A percentile compares a stretch with the other conserved stretches of the same genome.
Evolutionary conservation across 495 filamentous ascomycete genomes (phyloP).

Genomic region (Lasiosphaeris hirsuta): DNA sequence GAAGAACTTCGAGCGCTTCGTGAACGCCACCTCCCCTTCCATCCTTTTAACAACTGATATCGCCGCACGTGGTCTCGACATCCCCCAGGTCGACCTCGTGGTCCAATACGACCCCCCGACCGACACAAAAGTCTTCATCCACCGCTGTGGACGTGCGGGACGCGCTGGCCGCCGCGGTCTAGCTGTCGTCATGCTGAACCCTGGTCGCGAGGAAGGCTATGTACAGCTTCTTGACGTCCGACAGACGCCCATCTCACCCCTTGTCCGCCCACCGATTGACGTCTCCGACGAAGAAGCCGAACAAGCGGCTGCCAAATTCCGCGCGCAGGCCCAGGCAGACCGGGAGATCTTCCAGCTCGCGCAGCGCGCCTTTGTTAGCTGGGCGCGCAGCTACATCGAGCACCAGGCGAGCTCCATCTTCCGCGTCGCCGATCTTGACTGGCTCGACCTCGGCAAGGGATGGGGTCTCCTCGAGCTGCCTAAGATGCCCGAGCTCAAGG

Average conservation of each 20-base stretch:
- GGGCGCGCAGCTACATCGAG: conserved; percentile 86
- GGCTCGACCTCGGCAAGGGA: conserved; percentile 72
- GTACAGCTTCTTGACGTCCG: conserved; percentile 82
- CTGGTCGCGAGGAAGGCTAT: conserved; percentile 84
- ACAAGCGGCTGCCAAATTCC: conserved; percentile 51
- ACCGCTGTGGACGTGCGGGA: conserved; percentile 89
- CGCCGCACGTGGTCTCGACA: conserved; percentile 82
- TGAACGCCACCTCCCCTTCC: conserved; percentile 61
- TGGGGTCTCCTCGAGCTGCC: conserved; percentile 82
- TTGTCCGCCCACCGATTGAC: conserved; percentile 45
- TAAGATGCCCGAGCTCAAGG: conserved; percentile 88
- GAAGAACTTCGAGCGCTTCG: conserved; percentile 46
- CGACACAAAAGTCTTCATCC: conserved; percentile 92
- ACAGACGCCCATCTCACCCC: conserved; percentile 75
- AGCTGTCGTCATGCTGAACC: conserved; percentile 78
- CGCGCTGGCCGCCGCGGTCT: conserved; percentile 83
- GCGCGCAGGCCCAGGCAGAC: conserved; percentile 62
- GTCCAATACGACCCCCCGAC: conserved; percentile 88
- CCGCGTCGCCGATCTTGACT: conserved; percentile 74
- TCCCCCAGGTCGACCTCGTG: conserved; percentile 91
- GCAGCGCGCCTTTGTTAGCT: conserved; percentile 87
- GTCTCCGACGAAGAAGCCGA: conserved; percentile 57
- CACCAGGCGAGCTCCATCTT: conserved; percentile 91
- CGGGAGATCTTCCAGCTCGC: conserved; percentile 84
- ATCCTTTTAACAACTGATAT: conserved; percentile 69